A percentile compares a stretch with the other conserved stretches of the same genome.
phyloP scores from a whole-genome alignment of 257 asterid genomes.

The Nicotiana otophora region DNA sequence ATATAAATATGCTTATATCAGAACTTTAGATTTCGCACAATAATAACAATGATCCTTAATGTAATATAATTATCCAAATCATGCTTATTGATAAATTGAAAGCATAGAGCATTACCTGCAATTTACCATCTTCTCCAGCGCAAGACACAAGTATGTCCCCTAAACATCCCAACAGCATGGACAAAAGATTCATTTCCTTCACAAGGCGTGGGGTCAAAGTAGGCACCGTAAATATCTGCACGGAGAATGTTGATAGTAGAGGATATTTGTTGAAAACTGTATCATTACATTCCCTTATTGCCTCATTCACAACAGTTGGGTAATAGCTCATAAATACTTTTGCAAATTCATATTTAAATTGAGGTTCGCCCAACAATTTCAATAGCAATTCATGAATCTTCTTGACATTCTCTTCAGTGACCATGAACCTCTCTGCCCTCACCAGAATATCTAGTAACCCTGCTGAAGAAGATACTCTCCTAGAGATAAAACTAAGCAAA shows the following conservation, averaged over 20 bases:
- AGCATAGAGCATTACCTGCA: conserved; percentile 51
- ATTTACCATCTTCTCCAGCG: conserved; percentile 66
- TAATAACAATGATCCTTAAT: neutral
- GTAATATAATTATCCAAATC: neutral
- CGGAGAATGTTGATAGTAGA: conserved; percentile 74
- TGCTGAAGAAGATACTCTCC: conserved; percentile 53
- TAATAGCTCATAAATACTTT: conserved; percentile 78
- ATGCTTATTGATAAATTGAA: neutral
- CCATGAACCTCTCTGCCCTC: conserved; percentile 67
- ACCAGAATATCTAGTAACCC: conserved; percentile 74
- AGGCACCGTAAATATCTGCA: conserved; percentile 89
- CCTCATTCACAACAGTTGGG: conserved; percentile 57
- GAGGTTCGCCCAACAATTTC: conserved; percentile 87
- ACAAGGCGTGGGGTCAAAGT: conserved; percentile 90
- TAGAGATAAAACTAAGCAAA: conserved; percentile 84
- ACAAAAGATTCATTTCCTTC: conserved; percentile 82
- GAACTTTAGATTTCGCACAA: neutral
- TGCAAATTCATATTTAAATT: conserved; percentile 85
- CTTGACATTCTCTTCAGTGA: conserved; percentile 32
- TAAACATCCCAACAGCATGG: conserved; percentile 72
- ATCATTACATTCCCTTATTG: conserved; percentile 52
- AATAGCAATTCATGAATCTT: conserved; percentile 84
- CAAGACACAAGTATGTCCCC: conserved; percentile 57
- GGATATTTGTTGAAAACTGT: conserved; percentile 48
- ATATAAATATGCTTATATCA: conserved; percentile 1